These are phyloP conservation scores for Madurella fahalii DNA, from an alignment of 2,329 filamentous ascomycete species.

Conservation along the genomic window DNA sequence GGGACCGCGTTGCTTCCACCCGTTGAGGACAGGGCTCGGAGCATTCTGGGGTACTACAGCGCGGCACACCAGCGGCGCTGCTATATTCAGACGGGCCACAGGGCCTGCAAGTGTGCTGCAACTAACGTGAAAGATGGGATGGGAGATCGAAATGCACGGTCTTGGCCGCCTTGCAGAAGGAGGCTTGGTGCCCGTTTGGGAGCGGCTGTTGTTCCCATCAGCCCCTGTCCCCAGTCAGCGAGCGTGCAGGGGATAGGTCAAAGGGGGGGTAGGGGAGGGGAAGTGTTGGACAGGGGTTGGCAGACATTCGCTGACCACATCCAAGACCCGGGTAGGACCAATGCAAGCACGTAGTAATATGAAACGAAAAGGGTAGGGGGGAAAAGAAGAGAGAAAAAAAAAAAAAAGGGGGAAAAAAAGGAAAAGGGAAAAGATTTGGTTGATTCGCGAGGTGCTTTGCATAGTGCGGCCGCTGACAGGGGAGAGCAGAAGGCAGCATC, in stretches of 20 bases:
- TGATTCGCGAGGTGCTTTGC: too few species aligned
- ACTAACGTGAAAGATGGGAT: conserved; percentile 17
- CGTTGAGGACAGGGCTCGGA: conserved; percentile 13
- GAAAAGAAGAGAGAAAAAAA: too few species aligned
- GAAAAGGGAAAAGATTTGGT: too few species aligned
- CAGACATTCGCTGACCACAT: not conserved
- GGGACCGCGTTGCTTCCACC: conserved; percentile 9
- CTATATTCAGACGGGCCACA: conserved; percentile 27
- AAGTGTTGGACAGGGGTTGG: conserved; percentile 4
- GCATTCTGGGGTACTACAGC: conserved; percentile 17
- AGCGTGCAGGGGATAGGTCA: conserved; percentile 1
- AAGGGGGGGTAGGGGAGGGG: too few species aligned
- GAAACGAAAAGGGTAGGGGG: too few species aligned
- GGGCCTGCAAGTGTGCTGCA: conserved; percentile 11
- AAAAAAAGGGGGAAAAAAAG: too few species aligned
- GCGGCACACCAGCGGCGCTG: conserved; percentile 26
- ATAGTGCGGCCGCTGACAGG: too few species aligned
- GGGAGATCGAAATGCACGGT: conserved; percentile 13
- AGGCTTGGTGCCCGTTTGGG: conserved; percentile 21
- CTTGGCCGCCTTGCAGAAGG: conserved; percentile 22
- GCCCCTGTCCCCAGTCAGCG: conserved; percentile 17
- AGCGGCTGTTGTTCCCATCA: conserved; percentile 17
- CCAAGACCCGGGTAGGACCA: too few species aligned
- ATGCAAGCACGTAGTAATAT: not conserved
- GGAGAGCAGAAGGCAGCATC: too few species aligned